Conservation (phyloP, 805 yeast species). For the Lachancea dasiensis region DNA sequence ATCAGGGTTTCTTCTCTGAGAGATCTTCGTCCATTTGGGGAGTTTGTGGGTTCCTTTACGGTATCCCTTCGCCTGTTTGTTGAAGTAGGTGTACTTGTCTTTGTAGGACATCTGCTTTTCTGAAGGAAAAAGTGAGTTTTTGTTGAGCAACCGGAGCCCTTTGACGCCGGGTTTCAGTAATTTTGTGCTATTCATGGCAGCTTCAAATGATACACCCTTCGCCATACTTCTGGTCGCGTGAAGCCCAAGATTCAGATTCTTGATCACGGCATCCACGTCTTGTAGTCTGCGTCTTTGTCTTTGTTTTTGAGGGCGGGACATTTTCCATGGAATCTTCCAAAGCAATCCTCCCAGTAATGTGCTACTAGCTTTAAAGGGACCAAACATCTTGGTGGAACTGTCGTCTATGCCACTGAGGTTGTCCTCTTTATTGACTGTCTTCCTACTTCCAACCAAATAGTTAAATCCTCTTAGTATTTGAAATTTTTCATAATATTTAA, state of each 20-base stretch:
- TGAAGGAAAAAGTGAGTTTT: conserved; percentile 54
- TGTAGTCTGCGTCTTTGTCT: conserved; percentile 81
- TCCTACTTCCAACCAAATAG: too few relatives aligned
- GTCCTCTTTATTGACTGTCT: not conserved
- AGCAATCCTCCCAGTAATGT: conserved; percentile 28
- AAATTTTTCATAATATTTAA: conserved; percentile 1
- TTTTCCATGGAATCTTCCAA: conserved; percentile 69
- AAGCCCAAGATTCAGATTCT: conserved; percentile 31
- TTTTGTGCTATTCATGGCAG: conserved; percentile 15
- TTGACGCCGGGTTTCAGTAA: conserved; percentile 26
- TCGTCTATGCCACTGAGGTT: not conserved
- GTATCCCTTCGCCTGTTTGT: conserved; percentile 66
- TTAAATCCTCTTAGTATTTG: not conserved
- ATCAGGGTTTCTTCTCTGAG: conserved; percentile 74
- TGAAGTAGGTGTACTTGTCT: conserved; percentile 86
- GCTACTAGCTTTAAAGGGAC: conserved; percentile 28
- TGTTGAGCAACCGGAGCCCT: conserved; percentile 25
- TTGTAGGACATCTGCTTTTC: conserved; percentile 72
- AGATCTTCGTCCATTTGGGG: conserved; percentile 86
- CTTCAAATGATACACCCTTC: conserved; percentile 19
- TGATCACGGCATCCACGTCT: conserved; percentile 73
- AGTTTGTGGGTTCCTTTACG: conserved; percentile 83
- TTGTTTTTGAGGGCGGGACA: conserved; percentile 74
- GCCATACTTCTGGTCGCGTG: conserved; percentile 23
- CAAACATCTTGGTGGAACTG: conserved; percentile 26